A percentile compares a stretch with the other conserved stretches of the same genome.
These are phyloP conservation scores for Suillus subluteus DNA, from an alignment of 768 basidiomycete genomes.

Conservation along the genomic window DNA sequence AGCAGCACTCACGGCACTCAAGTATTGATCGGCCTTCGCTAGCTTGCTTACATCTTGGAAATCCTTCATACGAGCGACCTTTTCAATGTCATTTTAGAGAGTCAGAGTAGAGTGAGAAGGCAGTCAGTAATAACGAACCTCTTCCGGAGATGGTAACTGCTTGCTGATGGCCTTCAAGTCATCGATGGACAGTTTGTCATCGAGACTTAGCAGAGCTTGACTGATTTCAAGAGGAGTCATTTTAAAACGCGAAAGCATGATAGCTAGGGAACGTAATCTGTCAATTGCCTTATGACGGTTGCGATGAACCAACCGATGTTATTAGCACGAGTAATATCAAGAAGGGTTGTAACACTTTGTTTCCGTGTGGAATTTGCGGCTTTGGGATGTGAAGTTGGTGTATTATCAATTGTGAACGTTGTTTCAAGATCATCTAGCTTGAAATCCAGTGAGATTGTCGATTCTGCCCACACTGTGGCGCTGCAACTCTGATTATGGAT, in stretches of 20 bases:
- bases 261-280: conserved; percentile 48
- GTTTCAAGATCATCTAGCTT: conserved; percentile 73
- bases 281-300: conserved; percentile 1
- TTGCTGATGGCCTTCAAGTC: conserved; percentile 74
- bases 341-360: conserved; percentile 66
- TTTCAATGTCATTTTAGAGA: conserved; percentile 7
- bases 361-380: conserved; percentile 47
- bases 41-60: conserved; percentile 76
- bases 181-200: conserved; percentile 77
- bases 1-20: conserved; percentile 59
- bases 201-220: conserved; percentile 70
- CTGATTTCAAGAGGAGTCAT: conserved; percentile 65
- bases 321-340: conserved; percentile 83
- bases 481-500: conserved; percentile 45
- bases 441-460: conserved; percentile 45
- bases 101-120: not conserved
- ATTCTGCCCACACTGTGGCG: conserved; percentile 74
- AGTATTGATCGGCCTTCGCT: conserved; percentile 84
- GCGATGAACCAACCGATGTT: conserved; percentile 64
- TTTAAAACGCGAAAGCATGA: conserved; percentile 83
- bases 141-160: conserved; percentile 81
- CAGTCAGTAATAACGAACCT: conserved; percentile 47
- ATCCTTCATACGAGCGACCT: conserved; percentile 68
- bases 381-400: conserved; percentile 46
- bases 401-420: conserved; percentile 66